Base-by-base conservation (phyloP, 352 stramenopile genomes). In the Elongisporangium prolatum region DNA sequence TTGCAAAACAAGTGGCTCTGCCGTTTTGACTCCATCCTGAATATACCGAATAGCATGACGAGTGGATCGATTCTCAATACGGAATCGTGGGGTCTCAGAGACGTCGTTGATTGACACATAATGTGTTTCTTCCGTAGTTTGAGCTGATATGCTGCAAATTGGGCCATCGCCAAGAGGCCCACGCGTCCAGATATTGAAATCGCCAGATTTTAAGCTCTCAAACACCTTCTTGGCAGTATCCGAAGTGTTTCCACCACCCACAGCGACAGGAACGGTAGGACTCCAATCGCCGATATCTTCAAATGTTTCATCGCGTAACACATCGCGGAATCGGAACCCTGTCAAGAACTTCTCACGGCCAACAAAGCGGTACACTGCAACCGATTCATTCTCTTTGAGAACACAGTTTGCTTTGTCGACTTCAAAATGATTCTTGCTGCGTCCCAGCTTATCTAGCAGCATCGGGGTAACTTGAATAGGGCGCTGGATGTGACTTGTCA, bases 11-110 rank as follows among this genome's bases (percentile, higher is more conserved):
- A 93, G 65, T 21, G 93, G 81, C 38, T 95, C 82, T 0, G 79
- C 68, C 1, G 67, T 69, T 48, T 86, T 84, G 8, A 79, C 62
- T 24, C 67, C 71, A 28, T 80, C 65, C 44, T 95, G 86, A 3
- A 85, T 61, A 49, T 95, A 96, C n/a, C 78, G 68, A 60, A 95
- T 88, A 16, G 81, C 68, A 57, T 84, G 64, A 10, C 68, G 74
- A 11, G 76, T 89, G 38, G 83, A 96, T 2, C 86, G 83, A 60
- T 96, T 96, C 56, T 96, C 86, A 51, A 96, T 93, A 14, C 86
- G 86, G 53, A 93, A 92, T 17, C 72, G 79, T 14, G 86, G 85
- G 0, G 67, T 78, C 14, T 61, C 50, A 6, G 85, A 93, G 54
- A 88, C 79, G 56, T 96, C 86, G 20, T 67, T 84, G 11, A 93